phyloP scores from a whole-genome alignment of 495 filamentous ascomycete genomes.

The Lasiosphaeria miniovina region DNA sequence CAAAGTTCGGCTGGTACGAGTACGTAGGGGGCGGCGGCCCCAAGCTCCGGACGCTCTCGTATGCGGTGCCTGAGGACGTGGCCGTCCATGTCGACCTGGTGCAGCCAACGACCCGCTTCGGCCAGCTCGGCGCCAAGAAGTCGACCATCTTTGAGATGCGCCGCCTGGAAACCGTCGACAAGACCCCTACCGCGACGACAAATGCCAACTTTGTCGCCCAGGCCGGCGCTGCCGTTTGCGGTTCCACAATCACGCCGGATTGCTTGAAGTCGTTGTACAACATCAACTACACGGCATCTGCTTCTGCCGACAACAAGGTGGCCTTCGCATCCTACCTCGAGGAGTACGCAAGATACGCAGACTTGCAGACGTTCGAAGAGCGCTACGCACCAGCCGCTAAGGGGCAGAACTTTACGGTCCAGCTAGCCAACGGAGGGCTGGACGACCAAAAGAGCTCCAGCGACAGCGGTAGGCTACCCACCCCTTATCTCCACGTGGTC shows the following conservation, averaged over 20 bases:
- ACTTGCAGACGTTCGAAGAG: constrained; percentile 51
- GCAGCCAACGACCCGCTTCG: constrained; percentile 67
- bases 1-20: constrained; percentile 41
- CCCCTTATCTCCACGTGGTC: too few species aligned
- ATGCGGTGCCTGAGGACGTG: constrained; percentile 61
- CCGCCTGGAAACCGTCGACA: constrained; percentile 11
- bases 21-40: constrained; percentile 37
- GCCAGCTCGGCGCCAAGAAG: constrained; percentile 27
- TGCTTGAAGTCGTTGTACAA: constrained; percentile 62
- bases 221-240: constrained; percentile 31
- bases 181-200: constrained; percentile 2
- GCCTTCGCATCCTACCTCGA: constrained; percentile 48
- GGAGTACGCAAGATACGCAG: constrained; percentile 59
- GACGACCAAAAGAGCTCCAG: constrained; percentile 36
- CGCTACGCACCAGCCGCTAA: constrained; percentile 44
- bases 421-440: constrained; percentile 57
- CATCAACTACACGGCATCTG: constrained; percentile 34
- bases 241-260: constrained; percentile 50
- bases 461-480: constrained; percentile 25
- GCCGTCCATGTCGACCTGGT: constrained; percentile 60
- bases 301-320: constrained; percentile 25
- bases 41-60: constrained; percentile 55
- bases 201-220: constrained; percentile 12
- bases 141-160: constrained; percentile 30
- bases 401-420: constrained; percentile 59